A percentile compares a stretch with the other conserved stretches of the same genome.
These are phyloP conservation scores for Gaeumannomyces tritici DNA, from an alignment of 2,329 filamentous ascomycete genomes.

Conservation along the genomic window DNA sequence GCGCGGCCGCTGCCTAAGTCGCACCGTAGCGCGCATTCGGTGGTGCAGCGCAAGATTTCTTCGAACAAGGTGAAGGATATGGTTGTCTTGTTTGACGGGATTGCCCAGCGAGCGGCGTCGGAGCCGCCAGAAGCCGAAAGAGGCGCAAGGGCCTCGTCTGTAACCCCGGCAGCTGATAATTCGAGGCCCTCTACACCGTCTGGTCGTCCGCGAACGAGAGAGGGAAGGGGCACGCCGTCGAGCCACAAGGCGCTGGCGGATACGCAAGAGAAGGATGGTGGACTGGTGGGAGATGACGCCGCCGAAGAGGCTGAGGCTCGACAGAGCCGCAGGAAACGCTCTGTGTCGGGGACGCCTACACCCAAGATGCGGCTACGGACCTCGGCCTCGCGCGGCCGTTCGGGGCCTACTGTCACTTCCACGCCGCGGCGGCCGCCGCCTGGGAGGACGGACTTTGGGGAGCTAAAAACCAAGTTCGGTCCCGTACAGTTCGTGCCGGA, in stretches of 20 bases:
- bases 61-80: conserved; percentile 36
- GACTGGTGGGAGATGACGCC: background rate
- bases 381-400: background rate
- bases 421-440: background rate
- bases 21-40: conserved; percentile 13
- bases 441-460: conserved; percentile 5
- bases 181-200: too few relatives aligned
- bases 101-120: conserved; percentile 1
- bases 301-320: background rate
- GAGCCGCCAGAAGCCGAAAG: conserved; percentile 6
- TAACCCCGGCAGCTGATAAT: too few relatives aligned
- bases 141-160: too few relatives aligned
- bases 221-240: too few relatives aligned
- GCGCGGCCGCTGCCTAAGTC: conserved; percentile 19
- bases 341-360: conserved; percentile 4
- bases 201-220: too few relatives aligned
- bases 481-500: conserved; percentile 5
- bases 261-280: too few relatives aligned
- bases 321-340: background rate
- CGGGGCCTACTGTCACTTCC: background rate
- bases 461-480: conserved; percentile 19
- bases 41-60: conserved; percentile 21
- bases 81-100: conserved; percentile 39
- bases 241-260: too few relatives aligned
- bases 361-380: conserved; percentile 6